These are phyloP conservation scores for Penicillium robsamsonii DNA, from an alignment of 495 filamentous ascomycete species.

Conservation along the genomic window DNA sequence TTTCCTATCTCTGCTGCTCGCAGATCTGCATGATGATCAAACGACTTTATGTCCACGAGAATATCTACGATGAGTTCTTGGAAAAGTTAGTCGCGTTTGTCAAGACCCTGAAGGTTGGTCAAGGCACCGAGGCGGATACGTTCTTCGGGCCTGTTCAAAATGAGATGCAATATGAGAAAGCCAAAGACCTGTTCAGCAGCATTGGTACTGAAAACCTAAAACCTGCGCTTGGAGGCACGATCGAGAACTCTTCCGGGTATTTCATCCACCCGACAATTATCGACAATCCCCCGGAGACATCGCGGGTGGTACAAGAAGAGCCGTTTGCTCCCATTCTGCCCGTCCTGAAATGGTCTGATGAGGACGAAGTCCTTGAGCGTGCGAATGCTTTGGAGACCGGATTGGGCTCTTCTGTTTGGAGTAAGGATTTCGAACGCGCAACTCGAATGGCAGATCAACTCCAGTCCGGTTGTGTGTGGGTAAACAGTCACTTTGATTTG, in stretches of 20 bases:
- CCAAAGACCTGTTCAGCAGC: slow-evolving; percentile 49
- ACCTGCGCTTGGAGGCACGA: slow-evolving; percentile 32
- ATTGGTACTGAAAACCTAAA: slow-evolving; percentile 48
- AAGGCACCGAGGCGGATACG: slow-evolving; percentile 40
- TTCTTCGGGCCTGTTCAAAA: slow-evolving; percentile 62
- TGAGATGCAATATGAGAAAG: slow-evolving; percentile 53
- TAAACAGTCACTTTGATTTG: slow-evolving; percentile 51
- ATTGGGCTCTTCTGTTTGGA: slow-evolving; percentile 58
- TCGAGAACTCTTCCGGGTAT: slow-evolving; percentile 43
- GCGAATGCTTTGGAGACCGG: slow-evolving; percentile 57
- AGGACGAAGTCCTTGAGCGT: slow-evolving; percentile 55
- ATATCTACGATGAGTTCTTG: slow-evolving; percentile 62
- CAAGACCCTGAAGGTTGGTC: slow-evolving; percentile 48
- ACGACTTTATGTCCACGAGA: slow-evolving; percentile 67
- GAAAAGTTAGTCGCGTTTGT: slow-evolving; percentile 54
- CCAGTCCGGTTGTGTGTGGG: slow-evolving; percentile 57
- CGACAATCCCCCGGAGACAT: slow-evolving; percentile 55
- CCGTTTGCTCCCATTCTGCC: slow-evolving; percentile 57
- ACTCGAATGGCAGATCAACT: slow-evolving; percentile 50
- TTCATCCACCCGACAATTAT: slow-evolving; percentile 58
- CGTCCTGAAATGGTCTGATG: slow-evolving; percentile 53
- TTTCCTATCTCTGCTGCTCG: slow-evolving; percentile 57
- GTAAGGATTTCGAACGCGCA: slow-evolving; percentile 49
- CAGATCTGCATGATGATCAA: slow-evolving; percentile 61
- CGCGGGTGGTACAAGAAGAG: slow-evolving; percentile 49